phyloP scores from a whole-genome alignment of 768 basidiomycete genomes.

The Suillus subalutaceus region DNA sequence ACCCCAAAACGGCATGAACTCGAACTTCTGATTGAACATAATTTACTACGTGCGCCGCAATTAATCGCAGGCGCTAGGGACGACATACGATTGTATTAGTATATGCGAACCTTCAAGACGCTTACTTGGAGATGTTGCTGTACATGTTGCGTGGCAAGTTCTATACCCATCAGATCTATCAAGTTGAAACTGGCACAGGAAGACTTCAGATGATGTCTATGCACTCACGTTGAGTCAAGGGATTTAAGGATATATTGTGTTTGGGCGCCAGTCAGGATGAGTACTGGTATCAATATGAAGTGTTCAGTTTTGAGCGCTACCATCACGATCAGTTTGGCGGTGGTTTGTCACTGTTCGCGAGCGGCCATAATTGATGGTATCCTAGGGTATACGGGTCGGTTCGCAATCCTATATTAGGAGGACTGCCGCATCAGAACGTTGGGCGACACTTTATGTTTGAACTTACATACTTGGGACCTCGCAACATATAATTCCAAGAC shows the following conservation, averaged over 20 bases:
- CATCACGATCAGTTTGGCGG: not conserved
- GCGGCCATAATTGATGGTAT: not conserved
- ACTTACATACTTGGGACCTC: not conserved
- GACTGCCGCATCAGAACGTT: not conserved
- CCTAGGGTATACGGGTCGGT: not conserved
- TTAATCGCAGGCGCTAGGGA: not conserved
- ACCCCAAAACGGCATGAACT: not conserved
- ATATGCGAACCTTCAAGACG: not conserved
- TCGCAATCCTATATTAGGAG: not conserved
- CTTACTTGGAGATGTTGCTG: not conserved
- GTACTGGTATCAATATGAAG: not conserved
- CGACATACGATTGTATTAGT: not conserved
- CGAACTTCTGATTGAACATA: not conserved
- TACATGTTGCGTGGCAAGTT: not conserved
- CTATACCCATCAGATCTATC: not conserved
- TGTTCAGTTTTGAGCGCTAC: not conserved
- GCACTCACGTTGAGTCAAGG: not conserved
- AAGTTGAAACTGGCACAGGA: not conserved
- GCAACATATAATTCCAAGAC: not conserved
- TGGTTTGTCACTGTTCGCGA: conserved; percentile 5
- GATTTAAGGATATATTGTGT: not conserved
- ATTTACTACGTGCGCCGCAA: not conserved
- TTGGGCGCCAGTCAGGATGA: not conserved
- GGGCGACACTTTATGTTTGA: not conserved
- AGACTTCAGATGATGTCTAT: not conserved